These are phyloP conservation scores for Calophaca sinica DNA, from an alignment of 306 rosid species.

Conservation along the genomic window DNA sequence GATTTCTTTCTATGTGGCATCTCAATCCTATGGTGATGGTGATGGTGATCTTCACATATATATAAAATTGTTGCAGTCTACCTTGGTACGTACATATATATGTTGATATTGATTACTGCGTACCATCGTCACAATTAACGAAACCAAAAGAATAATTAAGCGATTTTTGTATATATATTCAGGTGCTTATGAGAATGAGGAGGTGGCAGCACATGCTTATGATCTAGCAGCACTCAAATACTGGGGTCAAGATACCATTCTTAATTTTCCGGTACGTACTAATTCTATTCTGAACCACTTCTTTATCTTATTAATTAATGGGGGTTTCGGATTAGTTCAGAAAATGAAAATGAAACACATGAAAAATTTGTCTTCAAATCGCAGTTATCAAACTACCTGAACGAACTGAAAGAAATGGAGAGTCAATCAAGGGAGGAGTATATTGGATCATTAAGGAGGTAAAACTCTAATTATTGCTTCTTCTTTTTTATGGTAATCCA, in stretches of 20 bases:
- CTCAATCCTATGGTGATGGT: slow-evolving; percentile 36
- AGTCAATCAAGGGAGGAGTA: slow-evolving; percentile 88
- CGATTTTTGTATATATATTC: not conserved
- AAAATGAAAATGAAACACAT: not conserved
- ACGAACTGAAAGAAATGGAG: slow-evolving; percentile 79
- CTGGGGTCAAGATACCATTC: slow-evolving; percentile 92
- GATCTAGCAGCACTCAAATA: slow-evolving; percentile 96
- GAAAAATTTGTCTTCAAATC: not conserved
- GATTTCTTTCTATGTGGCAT: slow-evolving; percentile 8
- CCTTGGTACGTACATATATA: slow-evolving; percentile 60
- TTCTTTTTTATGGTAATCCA: not conserved
- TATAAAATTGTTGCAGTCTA: slow-evolving; percentile 59
- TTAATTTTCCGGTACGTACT: slow-evolving; percentile 84
- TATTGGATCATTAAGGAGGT: slow-evolving; percentile 92
- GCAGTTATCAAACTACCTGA: slow-evolving; percentile 67
- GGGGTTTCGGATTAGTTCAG: not conserved
- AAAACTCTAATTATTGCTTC: not conserved
- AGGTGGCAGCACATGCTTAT: slow-evolving; percentile 94
- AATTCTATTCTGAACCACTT: not conserved
- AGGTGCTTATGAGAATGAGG: slow-evolving; percentile 97
- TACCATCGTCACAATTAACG: not conserved
- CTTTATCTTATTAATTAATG: not conserved
- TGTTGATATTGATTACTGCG: not conserved
- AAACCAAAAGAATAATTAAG: not conserved
- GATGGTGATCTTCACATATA: not conserved